Percentiles rank a stretch among this genome's conserved stretches.
Evolutionary conservation across 805 yeast species (phyloP).

Genomic region (Phaffomyces opuntiae): DNA sequence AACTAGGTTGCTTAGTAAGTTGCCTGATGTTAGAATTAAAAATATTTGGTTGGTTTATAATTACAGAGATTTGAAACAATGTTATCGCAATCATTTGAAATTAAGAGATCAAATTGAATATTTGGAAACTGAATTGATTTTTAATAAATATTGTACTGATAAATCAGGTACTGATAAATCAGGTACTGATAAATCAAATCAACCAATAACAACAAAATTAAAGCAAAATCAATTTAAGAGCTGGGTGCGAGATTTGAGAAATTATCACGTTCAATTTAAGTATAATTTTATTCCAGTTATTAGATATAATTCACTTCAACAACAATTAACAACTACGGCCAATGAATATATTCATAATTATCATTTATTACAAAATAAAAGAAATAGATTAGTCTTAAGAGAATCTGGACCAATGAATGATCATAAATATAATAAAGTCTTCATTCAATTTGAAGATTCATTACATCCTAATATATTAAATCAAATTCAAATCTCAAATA

Average conservation of each 20-base stretch:
- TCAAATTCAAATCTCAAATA: conserved; percentile 44
- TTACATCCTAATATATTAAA: conserved; percentile 56
- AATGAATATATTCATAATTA: conserved; percentile 7
- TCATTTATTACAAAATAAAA: conserved; percentile 7
- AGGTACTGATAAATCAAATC: not conserved
- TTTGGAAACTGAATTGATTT: conserved; percentile 29
- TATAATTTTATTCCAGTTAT: conserved; percentile 4
- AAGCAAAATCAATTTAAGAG: not conserved
- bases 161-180: not conserved
- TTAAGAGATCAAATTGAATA: conserved; percentile 32
- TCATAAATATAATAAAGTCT: conserved; percentile 37
- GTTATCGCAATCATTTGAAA: conserved; percentile 25
- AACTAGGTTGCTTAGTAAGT: conserved; percentile 18
- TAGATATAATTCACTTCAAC: not conserved
- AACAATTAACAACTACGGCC: not conserved
- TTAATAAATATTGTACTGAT: conserved; percentile 10
- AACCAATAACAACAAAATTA: not conserved
- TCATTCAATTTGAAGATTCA: conserved; percentile 54
- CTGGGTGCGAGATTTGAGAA: not conserved
- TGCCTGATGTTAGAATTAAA: conserved; percentile 42
- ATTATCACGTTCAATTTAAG: conserved; percentile 10
- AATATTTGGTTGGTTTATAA: conserved; percentile 55
- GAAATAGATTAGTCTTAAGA: conserved; percentile 10
- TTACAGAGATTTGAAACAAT: conserved; percentile 29
- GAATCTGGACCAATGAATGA: conserved; percentile 21